Base-by-base conservation (phyloP, 2,329 filamentous ascomycete genomes). In the Sodiomyces alkalinus region DNA sequence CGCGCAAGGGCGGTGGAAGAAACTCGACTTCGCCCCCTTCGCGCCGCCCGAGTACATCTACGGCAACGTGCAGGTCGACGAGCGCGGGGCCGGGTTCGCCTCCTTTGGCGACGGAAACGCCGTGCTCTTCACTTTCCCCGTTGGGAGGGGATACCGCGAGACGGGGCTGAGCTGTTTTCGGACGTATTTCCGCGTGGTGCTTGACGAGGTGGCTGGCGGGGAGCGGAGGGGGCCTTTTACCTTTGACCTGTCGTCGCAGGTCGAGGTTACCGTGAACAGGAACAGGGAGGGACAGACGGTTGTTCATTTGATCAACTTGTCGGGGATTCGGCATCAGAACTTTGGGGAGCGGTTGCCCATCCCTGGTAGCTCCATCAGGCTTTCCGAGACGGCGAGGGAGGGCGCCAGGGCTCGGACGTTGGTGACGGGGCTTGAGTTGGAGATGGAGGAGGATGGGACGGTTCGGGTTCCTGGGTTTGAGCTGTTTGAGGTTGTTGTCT, bases 1-100 rank as follows among this genome's bases (percentile, higher is more conserved):
- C 31, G 17, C 32, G 10, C 15, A 16, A 8, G 27, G 28, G 12
- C 18, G 26, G 3, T 33, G 30, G 16, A 26, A 32, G 9, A 37
- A 22, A 20, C 28, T 33, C n/a, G 33, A 25, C 17, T 33, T 21
- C 18, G 33, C 27, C 10, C 31, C 33, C 4, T 35, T 35, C 23
- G 33, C 33, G 8, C 33, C 33, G 15, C 33, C 33, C 3, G 31
- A 36, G 28, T 36, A 33, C 18, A 36, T 36, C 26, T 33, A 31
- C 22, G 33, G 33, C 17, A 33, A 36, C 22, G 15, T 9, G 8
- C 31, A 36, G 28, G 26, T 33, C 16, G 24, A 36, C 15, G 28
- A 31, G 22, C 33, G 25, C 7, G 33, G 28, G 11, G 31, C 28
- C 7, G 31, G 31, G 9, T 26, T 36, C n/a, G 31, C 18, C 5